Base-by-base conservation (phyloP, 352 stramenopile species). In the Pythium brachiatum region DNA sequence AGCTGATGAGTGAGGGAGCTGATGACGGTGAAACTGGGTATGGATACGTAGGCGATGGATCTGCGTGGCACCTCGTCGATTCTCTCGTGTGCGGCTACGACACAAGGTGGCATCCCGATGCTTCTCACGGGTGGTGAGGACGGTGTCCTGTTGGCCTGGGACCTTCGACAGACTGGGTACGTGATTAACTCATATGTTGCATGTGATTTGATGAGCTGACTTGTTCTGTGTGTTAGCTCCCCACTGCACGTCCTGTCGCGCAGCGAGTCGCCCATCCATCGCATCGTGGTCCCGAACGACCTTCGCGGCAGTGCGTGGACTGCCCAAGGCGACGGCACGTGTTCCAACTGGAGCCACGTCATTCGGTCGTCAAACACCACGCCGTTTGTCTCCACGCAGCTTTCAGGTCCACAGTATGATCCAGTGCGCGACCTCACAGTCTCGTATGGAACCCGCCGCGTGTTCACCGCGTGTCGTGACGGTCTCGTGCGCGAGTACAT, bases 321-420 rank as follows among this genome's bases (percentile, higher is more conserved):
- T 18, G 78, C 79, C 2, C 78, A 89, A 25, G 74, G 75, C 5
- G 81, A 92, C 34, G 81, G 83, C 25, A 59, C 57, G 12, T 85
- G 77, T 58, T 79, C 73, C 56, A 77, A 74, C 38, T 92, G 83
- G 83, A 76, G 46, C 44, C 56, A 70, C n/a, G 18, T 81, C 21
- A 18, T 70, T 21, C 9, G 34, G 1, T 23, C 39, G 18, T 26
- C 54, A 3, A 62, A 53, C 20, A 32, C 16, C 12, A 20, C 31
- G 3, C 69, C 71, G 0, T 50, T 43, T 21, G 36, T 87, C 11
- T 65, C 60, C 2, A 87, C 71, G 4, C 71, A 84, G 53, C 70
- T 90, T 7, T 87, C 81, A 0, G 83, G 83, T 20, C 83, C 83
- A 25, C 59, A 78, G 20, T 92, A 85, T 58, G 83, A 92, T 27